Percentiles rank a stretch among this genome's conserved stretches.
phyloP scores from a whole-genome alignment of 225 moss, liverwort and hornwort genomes.

The Polytrichum formosum region DNA sequence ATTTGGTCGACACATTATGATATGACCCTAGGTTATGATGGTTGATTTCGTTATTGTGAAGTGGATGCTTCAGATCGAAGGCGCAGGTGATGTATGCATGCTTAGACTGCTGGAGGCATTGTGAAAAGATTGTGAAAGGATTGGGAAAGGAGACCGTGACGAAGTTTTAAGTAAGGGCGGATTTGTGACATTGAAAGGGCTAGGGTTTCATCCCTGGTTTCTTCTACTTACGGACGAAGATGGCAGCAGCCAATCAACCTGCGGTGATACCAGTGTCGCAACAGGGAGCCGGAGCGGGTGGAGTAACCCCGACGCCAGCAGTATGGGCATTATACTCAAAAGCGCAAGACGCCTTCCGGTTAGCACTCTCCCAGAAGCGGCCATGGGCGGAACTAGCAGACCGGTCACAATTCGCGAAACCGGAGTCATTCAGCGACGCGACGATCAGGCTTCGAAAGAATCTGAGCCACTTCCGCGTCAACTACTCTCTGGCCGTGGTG shows the following conservation, averaged over 20 bases:
- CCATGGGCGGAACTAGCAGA: constrained; percentile 55
- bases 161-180: too few species aligned
- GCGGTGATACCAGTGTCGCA: constrained; percentile 4
- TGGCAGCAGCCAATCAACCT: constrained; percentile 6
- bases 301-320: constrained; percentile 37
- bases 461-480: constrained; percentile 47
- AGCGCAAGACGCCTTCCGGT: constrained; percentile 28
- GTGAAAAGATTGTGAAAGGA: too few species aligned
- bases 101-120: too few species aligned
- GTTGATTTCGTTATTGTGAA: too few species aligned
- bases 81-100: too few species aligned
- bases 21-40: too few species aligned
- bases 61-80: too few species aligned
- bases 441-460: constrained; percentile 49
- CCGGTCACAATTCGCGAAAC: constrained; percentile 50
- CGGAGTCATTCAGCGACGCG: constrained; percentile 56
- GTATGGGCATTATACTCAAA: constrained; percentile 37
- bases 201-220: too few species aligned
- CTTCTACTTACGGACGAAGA: background rate
- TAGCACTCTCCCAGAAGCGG: constrained; percentile 45
- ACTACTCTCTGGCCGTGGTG: constrained; percentile 40
- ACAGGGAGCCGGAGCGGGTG: constrained; percentile 15
- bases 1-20: too few species aligned
- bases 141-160: too few species aligned
- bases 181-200: too few species aligned